These are phyloP conservation scores for Wallacemonas collosoma DNA, from an alignment of 208 protist species.

Conservation along the genomic window DNA sequence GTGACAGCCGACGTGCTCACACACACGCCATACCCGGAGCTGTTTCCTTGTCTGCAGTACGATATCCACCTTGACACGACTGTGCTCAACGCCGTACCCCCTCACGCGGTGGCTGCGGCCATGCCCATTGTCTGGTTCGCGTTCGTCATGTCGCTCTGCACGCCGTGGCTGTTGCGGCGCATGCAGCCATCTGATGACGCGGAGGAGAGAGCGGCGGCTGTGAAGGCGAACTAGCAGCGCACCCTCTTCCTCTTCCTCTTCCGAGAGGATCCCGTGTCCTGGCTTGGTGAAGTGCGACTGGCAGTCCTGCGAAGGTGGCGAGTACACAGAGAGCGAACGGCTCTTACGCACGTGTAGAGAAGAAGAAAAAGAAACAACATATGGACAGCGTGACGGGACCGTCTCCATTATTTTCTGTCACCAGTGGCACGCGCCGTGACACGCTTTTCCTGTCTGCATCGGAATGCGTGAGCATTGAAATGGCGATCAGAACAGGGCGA, in stretches of 20 bases:
- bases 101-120: background rate
- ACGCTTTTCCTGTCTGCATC: no score
- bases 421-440: no score
- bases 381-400: no score
- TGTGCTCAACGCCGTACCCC: constrained; percentile 21
- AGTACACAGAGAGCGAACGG: background rate
- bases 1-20: constrained; percentile 23
- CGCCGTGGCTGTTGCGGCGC: constrained; percentile 7
- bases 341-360: background rate
- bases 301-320: no score
- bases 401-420: no score
- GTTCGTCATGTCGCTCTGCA: background rate
- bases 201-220: background rate
- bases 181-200: background rate
- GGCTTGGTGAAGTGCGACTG: no score
- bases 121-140: constrained; percentile 4
- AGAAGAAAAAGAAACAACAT: background rate
- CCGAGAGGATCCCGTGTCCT: no score
- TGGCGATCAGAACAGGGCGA: no score
- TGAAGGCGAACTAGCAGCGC: no score
- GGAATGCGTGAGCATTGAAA: no score
- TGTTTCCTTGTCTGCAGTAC: constrained; percentile 29
- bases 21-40: constrained; percentile 22
- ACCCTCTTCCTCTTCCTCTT: no score
- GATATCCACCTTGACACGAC: constrained; percentile 34